A percentile compares a stretch with the other conserved stretches of the same genome.
Conservation (phyloP, 768 basidiomycete species). For the Candolleomyces aberdarensis region DNA sequence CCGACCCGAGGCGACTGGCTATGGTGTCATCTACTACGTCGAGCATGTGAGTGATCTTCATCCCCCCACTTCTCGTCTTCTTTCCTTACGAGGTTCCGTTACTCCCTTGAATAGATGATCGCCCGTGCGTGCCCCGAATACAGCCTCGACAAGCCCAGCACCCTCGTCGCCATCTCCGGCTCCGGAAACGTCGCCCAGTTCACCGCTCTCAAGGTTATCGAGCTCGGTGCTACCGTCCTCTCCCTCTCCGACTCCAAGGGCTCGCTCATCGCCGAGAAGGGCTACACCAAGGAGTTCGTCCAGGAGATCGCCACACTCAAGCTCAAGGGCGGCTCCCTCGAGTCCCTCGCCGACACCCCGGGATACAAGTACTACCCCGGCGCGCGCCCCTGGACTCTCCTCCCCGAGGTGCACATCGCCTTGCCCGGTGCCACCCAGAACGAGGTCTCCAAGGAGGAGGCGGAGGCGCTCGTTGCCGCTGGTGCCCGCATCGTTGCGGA, state of each 20-base stretch:
- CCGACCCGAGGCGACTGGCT: constrained; percentile 71
- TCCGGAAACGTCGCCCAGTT: constrained; percentile 76
- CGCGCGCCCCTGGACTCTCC: constrained; percentile 65
- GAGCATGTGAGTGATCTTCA: constrained; percentile 49
- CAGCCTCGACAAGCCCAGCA: constrained; percentile 42
- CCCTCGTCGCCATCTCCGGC: constrained; percentile 57
- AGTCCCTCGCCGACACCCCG: constrained; percentile 29
- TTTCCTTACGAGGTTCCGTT: neutral
- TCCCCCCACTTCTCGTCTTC: neutral
- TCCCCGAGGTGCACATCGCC: constrained; percentile 61
- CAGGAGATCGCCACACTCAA: constrained; percentile 50
- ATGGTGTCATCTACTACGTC: constrained; percentile 76
- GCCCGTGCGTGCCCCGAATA: constrained; percentile 55
- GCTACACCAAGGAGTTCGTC: constrained; percentile 58
- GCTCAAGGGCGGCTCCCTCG: constrained; percentile 48
- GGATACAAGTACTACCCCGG: constrained; percentile 51
- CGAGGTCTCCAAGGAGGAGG: constrained; percentile 67
- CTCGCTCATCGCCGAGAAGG: constrained; percentile 53
- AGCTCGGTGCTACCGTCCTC: constrained; percentile 68
- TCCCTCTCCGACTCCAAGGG: constrained; percentile 78
- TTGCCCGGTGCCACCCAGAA: constrained; percentile 74
- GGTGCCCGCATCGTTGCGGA: constrained; percentile 72
- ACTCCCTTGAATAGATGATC: constrained; percentile 37
- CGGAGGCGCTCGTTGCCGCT: constrained; percentile 64
- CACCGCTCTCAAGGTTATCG: constrained; percentile 75